Base-by-base conservation (phyloP, 2,329 filamentous ascomycete genomes). In the Talaromyces funiculosus region DNA sequence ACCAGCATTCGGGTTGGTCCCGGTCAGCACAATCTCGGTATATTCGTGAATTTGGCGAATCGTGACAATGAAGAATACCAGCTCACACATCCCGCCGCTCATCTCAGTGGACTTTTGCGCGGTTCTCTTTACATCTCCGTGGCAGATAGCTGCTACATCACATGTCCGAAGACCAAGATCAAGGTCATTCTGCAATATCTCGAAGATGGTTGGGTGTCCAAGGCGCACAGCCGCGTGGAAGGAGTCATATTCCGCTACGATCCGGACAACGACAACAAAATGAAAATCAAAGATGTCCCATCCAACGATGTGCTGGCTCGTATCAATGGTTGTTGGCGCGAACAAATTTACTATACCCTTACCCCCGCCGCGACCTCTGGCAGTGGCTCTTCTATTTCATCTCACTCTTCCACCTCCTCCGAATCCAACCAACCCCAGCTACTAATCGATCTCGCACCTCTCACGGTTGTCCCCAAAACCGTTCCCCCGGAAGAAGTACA, bases 141-240 rank as follows among this genome's bases (percentile, higher is more conserved):
- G 22, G 89, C 92, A 51, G 94, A 99, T 69, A 84, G 87, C 65
- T 94, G 91, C 69, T 96, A 89, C 73, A 83, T 97, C 62, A 92
- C 87, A 40, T 99, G 94, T 76, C 84, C 89, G n/a, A 87, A 92
- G 78, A 96, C 92, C 1, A 89, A 87, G 71, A 84, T 96, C 66
- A 97, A 97, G 78, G 89, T 88, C 18, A 96, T 99, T 64, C 78
- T 99, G 51, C 88, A 95, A 69, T 99, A 99, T 73, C 80, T 92
- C 59, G 93, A 97, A 70, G 93, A 97, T 68, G 92, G 92, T 54
- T 99, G 94, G 92, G 82, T 97, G 31, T 90, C 92, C 51, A 90
- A 90, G 66, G 85, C 90, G 20, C 93, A 95, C 67, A 96, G 97
- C 76, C 92, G 89, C 71, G 88, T 99, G 37, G 86, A 95, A 63